Evolutionary conservation across 495 filamentous ascomycete genomes (phyloP).

Genomic region (Neurospora sp.): DNA sequence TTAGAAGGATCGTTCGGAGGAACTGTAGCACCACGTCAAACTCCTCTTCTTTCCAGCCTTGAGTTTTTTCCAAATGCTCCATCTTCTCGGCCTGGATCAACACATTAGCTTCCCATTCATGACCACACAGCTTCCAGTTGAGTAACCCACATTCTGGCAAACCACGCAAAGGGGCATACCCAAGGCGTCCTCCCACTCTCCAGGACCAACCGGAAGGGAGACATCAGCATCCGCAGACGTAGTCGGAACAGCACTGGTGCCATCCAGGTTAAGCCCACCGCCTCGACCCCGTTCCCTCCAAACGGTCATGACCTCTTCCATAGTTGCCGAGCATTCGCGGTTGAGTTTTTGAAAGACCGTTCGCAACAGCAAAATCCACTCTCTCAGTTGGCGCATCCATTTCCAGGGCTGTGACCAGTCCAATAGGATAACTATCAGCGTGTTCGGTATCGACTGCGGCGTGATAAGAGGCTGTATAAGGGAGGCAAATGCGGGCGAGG

Average conservation of each 20-base stretch:
- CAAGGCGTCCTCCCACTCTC: conserved; percentile 89
- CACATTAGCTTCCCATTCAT: conserved; percentile 14
- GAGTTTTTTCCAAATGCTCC: conserved; percentile 73
- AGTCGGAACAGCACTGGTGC: conserved; percentile 31
- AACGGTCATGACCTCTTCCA: conserved; percentile 70
- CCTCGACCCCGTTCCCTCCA: conserved; percentile 51
- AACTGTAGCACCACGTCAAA: conserved; percentile 90
- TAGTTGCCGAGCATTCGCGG: conserved; percentile 62
- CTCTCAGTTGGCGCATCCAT: conserved; percentile 77
- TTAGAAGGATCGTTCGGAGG: conserved; percentile 72
- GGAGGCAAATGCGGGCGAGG: conserved; percentile 70
- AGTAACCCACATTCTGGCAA: conserved; percentile 70
- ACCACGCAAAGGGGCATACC: conserved; percentile 87
- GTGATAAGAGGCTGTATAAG: conserved; percentile 81
- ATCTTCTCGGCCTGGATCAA: conserved; percentile 78
- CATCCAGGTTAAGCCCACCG: conserved; percentile 40
- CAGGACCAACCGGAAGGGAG: conserved; percentile 70
- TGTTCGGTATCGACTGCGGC: conserved; percentile 75
- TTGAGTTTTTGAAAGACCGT: conserved; percentile 65
- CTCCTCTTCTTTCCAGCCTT: conserved; percentile 86
- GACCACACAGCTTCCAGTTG: neutral
- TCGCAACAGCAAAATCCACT: conserved; percentile 77
- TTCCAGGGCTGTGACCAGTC: conserved; percentile 92
- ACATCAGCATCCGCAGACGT: conserved; percentile 44
- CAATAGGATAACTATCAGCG: conserved; percentile 75